Evolutionary conservation across 2,329 filamentous ascomycete species (phyloP).

Genomic region (Pezizomycotina sp.): DNA sequence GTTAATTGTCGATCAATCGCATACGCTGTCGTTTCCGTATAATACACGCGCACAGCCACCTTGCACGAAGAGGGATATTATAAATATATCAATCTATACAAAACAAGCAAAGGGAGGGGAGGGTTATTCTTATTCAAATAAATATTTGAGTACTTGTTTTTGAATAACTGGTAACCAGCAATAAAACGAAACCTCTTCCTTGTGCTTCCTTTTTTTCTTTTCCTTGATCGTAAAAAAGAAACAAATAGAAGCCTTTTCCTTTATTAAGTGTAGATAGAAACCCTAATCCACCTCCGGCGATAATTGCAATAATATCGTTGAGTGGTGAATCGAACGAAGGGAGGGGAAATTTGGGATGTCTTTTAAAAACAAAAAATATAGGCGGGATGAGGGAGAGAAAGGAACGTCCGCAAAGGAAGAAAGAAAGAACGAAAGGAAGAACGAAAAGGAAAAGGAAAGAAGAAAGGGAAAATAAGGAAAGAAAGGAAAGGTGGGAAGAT

Average conservation of each 20-base stretch:
- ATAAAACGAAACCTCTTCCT: too few species aligned
- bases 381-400: conserved; percentile 17
- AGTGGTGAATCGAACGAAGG: neutral
- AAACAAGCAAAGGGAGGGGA: too few species aligned
- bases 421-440: conserved; percentile 16
- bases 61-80: too few species aligned
- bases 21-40: too few species aligned
- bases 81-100: too few species aligned
- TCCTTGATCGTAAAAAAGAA: neutral
- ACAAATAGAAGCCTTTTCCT: neutral
- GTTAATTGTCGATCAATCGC: too few species aligned
- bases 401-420: conserved; percentile 9
- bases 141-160: too few species aligned
- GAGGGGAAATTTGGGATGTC: neutral
- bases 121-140: too few species aligned
- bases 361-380: conserved; percentile 7
- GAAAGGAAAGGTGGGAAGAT: conserved; percentile 15
- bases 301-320: neutral
- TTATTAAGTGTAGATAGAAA: neutral
- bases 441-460: conserved; percentile 8
- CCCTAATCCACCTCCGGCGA: neutral
- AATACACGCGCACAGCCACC: too few species aligned
- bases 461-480: conserved; percentile 10
- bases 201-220: too few species aligned
- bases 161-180: too few species aligned